Evolutionary conservation across 2,329 filamentous ascomycete species (phyloP), one percentile per base, ranked within the genome.

Genomic region (Ophiostoma ips): DNA sequence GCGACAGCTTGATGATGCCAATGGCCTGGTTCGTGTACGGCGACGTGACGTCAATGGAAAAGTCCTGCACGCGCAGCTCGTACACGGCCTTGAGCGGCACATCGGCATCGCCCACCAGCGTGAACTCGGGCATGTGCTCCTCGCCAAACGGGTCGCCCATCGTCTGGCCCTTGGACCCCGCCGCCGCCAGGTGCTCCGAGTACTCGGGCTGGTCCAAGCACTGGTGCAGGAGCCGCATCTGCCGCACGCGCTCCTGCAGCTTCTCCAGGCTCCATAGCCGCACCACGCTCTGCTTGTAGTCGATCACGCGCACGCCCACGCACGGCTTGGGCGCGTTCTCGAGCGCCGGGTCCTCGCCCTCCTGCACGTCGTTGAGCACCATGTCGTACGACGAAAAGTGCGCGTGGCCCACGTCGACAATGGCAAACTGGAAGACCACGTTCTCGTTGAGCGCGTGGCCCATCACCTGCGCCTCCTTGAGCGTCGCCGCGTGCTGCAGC

Each of bases 401-500:
- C 19, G 81, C 81, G 60, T 98, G 89, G 1, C 92, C 92, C 55
- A 84, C 71, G 59, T 95, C 90, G 31, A 96, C 80, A 50, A 95
- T 81, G 12, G 87, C 84, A 62, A 96, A 98, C 64, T 98, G 92
- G 63, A 98, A 96, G 18, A 90, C 83, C 9, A 95, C 85, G 56
- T 81, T 81, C 63, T 95, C 92, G 58, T 92, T 86, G 69, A 98
- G 84, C 59, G 94, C 87, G 58, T 95, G 90, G 68, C 89, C 94
- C 87, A 98, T 92, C 53, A 98, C 83, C 62, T 98, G 92, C 1
- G 92, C 92, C 66, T 98, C 92, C 63, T 98, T 98, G 52, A 98
- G 66, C 28, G 82, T 78, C 8, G 86, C 81, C 3, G 90, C 90
- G 62, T 94, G 83, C 61, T 94, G 88, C 43, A 98, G 71, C 28